A percentile compares a stretch with the other conserved stretches of the same genome.
Conservation (phyloP, 1,284 basidiomycete genomes). For the Crepidotus sp. region DNA sequence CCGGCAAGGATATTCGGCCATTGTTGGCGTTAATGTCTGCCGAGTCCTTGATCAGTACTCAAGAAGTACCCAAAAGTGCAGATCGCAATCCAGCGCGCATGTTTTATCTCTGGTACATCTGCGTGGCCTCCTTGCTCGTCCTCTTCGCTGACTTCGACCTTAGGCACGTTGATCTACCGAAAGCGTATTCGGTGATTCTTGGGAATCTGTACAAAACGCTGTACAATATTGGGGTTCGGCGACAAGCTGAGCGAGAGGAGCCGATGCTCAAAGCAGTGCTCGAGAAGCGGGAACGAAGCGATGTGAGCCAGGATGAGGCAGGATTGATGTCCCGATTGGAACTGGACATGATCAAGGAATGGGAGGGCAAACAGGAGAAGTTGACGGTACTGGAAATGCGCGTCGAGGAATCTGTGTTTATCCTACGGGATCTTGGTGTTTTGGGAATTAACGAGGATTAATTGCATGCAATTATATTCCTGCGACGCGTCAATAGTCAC, state of each 20-base stretch:
- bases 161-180: constrained; percentile 78
- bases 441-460: constrained; percentile 28
- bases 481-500: constrained; percentile 1
- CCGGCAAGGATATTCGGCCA: constrained; percentile 79
- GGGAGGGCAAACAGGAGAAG: constrained; percentile 63
- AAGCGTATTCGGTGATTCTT: constrained; percentile 72
- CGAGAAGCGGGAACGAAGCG: constrained; percentile 71
- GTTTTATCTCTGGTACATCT: constrained; percentile 74
- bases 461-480: background rate
- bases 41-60: constrained; percentile 77
- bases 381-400: constrained; percentile 70
- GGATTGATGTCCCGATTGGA: constrained; percentile 63
- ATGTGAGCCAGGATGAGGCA: constrained; percentile 63
- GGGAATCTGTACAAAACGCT: constrained; percentile 79
- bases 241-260: constrained; percentile 62
- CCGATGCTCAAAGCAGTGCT: constrained; percentile 59
- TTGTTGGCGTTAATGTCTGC: constrained; percentile 72
- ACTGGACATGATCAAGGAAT: constrained; percentile 55
- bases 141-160: background rate
- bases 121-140: background rate
- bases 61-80: constrained; percentile 84
- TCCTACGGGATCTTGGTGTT: constrained; percentile 63
- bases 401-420: constrained; percentile 78
- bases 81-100: constrained; percentile 81
- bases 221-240: constrained; percentile 71